Evolutionary conservation across 768 basidiomycete species (phyloP), one percentile per base, ranked within the genome.

Genomic region (Collybiopsis confluens): DNA sequence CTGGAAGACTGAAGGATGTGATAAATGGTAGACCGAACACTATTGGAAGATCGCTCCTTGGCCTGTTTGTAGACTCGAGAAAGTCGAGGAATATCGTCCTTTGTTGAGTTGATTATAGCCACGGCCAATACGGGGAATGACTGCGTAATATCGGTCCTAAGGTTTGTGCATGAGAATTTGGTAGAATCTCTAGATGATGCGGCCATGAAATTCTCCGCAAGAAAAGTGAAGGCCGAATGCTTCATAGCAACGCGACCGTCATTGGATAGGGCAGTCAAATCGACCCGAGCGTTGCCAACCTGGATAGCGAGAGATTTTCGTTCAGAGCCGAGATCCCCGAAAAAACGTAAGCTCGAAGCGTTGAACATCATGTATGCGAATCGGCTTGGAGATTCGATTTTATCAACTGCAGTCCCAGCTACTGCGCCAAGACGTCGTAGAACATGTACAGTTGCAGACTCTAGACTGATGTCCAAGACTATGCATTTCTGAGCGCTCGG

Each of bases 1-100:
- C 70, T 68, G n/a, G 84, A 82, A 48, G 70, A 70, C 54, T 68
- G 64, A 47, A 90, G 70, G 45, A 87, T 74, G 40, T 71, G 68
- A 45, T 70, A 68, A 20, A 86, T 68, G 18, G 79, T 65, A n/a
- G 62, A 60, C 49, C 66, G 70, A 41, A 71, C 70, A n/a, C 65
- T 64, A 5, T 62, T 57, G 3, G 66, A 65, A 13, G 58, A 66
- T 47, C 68, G 60, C 9, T 61, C 60, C 64, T 70, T 71, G 21
- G 64, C 64, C 48, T 64, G 64, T 53, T 63, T 52, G 23, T 18
- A 45, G 11, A 68, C 52, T 30, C 44, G 38, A 8, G 47, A 28
- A 9, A 73, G 57, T 21, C 70, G 64, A 15, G 56, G 54, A 6
- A 58, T 57, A n/a, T 42, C 13, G 26, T 47, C 38, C 11, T 43